Conservation (phyloP, 108 stramenopile genomes). For the Conticribra guillardii region DNA sequence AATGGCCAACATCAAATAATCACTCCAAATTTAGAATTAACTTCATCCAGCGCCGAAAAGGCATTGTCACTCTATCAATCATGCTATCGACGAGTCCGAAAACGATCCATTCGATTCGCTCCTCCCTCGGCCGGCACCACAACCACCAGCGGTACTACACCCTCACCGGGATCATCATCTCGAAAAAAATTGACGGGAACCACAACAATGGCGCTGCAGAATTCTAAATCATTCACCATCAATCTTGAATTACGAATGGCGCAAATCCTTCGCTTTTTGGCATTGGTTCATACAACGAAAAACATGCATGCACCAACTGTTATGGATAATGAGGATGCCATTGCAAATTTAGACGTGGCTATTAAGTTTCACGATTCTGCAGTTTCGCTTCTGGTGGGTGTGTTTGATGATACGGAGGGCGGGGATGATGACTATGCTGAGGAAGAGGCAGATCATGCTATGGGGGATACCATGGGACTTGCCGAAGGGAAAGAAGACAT, state of each 20-base stretch:
- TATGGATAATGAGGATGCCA: not conserved
- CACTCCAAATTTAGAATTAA: not conserved
- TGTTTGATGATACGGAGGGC: slow-evolving; percentile 31
- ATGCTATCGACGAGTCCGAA: not conserved
- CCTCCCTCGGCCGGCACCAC: too few species aligned
- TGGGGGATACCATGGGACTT: not conserved
- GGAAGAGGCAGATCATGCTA: not conserved
- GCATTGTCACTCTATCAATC: slow-evolving; percentile 5
- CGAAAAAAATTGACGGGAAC: slow-evolving; percentile 15
- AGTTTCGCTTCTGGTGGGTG: slow-evolving; percentile 37
- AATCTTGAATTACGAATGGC: slow-evolving; percentile 48
- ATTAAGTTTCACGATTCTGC: slow-evolving; percentile 36
- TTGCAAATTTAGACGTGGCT: slow-evolving; percentile 16
- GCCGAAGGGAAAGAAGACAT: not conserved
- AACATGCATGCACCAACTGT: not conserved
- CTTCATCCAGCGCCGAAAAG: not conserved
- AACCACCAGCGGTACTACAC: not conserved
- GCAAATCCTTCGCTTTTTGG: slow-evolving; percentile 24
- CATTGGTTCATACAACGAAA: slow-evolving; percentile 4
- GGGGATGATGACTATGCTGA: slow-evolving; percentile 5
- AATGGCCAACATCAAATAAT: not conserved
- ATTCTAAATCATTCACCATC: slow-evolving; percentile 4
- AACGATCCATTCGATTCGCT: too few species aligned
- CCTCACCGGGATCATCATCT: not conserved
- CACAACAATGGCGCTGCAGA: not conserved